Conservation (phyloP, 2,329 filamentous ascomycete genomes). For the Claviceps pazoutovae region DNA sequence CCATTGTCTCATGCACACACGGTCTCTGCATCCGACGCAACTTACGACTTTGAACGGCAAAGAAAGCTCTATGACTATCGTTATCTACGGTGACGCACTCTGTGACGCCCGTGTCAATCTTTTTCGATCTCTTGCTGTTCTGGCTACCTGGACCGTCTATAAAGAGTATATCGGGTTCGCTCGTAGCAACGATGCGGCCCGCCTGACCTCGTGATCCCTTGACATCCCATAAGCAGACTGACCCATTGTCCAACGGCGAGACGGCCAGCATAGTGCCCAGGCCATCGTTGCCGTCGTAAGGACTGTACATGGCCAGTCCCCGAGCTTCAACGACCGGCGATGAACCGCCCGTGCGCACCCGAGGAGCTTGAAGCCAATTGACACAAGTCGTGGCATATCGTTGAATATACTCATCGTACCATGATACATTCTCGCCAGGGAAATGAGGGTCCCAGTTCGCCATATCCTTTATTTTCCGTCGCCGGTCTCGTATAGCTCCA, state of each 20-base stretch:
- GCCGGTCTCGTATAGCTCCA: not conserved
- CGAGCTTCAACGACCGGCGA: slow-evolving; percentile 49
- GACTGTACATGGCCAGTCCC: slow-evolving; percentile 54
- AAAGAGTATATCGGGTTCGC: slow-evolving; percentile 52
- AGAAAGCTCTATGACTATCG: slow-evolving; percentile 52
- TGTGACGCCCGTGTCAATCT: slow-evolving; percentile 58
- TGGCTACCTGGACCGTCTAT: slow-evolving; percentile 33
- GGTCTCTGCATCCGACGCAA: slow-evolving; percentile 8
- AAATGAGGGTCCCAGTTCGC: slow-evolving; percentile 77
- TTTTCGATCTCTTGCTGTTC: slow-evolving; percentile 38
- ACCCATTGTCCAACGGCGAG: slow-evolving; percentile 72
- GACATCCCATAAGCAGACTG: slow-evolving; percentile 76
- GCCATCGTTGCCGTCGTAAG: slow-evolving; percentile 34
- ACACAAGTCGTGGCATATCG: slow-evolving; percentile 60
- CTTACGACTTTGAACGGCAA: slow-evolving; percentile 61
- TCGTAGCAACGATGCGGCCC: slow-evolving; percentile 53
- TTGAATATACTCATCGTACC: slow-evolving; percentile 83
- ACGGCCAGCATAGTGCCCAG: slow-evolving; percentile 42
- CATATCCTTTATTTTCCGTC: slow-evolving; percentile 35
- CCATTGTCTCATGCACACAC: not conserved
- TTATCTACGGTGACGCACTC: slow-evolving; percentile 76
- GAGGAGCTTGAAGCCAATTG: slow-evolving; percentile 61
- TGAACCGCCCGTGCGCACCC: slow-evolving; percentile 24
- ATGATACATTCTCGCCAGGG: slow-evolving; percentile 56
- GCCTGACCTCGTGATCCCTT: slow-evolving; percentile 38